Base-by-base conservation (phyloP, 2,329 filamentous ascomycete genomes). In the Teratosphaeria viscida region DNA sequence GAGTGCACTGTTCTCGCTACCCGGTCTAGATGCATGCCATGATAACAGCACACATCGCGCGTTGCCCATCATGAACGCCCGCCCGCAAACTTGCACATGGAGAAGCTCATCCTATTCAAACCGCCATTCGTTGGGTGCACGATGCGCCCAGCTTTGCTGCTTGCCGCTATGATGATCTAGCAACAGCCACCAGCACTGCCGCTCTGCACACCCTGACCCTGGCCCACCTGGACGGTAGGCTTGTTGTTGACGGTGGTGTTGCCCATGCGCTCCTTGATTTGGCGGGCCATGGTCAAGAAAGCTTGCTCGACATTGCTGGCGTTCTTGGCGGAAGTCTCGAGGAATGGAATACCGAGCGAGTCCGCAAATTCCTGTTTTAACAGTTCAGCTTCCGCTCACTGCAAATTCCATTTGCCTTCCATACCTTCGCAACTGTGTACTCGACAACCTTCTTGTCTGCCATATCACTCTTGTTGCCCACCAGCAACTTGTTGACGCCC, bases 381-480 rank as follows among this genome's bases (percentile, higher is more conserved):
- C 5, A 49, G 57, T 58, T 71, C 57, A 70, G 67, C 58, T 16
- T 58, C 7, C 14, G 29, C 53, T 10, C 37, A 27, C 16, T 52
- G 12, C 37, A 27, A 47, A 16, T 5, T 3, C 52, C 7, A 32
- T 32, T 29, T n/a, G 10, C 26, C 29, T 5, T 55, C 71, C 83
- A 62, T 81, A 96, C 94, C 90, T 99, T 99, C 70, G 94, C 94
- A 68, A 97, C 94, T 65, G 91, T 95, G 85, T 99, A 99, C 78
- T 99, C 94, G 64, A 99, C 94, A 49, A 97, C 94, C 83, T 97
- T 99, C 89, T 99, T 99, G 81, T 99, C 94, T 62, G 92, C 86
- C 91, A 99, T 97, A 89, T 99, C 94, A 79, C 91, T 96, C 88
- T 99, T 99, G 88, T 99, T 99, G 74, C 94, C 94, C 64, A 99